A percentile compares a stretch with the other conserved stretches of the same genome.
phyloP scores from a whole-genome alignment of 2,329 filamentous ascomycete genomes.

The Aureobasidium vineae region DNA sequence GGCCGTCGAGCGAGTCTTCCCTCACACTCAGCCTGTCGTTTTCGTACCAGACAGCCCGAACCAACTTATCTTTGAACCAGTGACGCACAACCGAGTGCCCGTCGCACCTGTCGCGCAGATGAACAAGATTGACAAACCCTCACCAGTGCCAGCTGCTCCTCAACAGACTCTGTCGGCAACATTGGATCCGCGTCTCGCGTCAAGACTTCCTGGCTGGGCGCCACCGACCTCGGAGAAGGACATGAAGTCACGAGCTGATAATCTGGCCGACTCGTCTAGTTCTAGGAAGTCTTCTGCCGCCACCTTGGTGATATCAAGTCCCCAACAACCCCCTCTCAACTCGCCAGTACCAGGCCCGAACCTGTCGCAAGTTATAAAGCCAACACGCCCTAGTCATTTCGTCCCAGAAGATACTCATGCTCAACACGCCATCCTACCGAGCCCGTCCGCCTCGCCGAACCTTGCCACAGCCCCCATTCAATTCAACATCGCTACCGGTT shows the following conservation, averaged over 20 bases:
- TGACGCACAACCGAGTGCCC: background rate
- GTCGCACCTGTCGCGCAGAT: constrained; percentile 1
- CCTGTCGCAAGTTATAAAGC: background rate
- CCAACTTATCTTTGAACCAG: background rate
- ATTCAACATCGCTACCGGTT: background rate
- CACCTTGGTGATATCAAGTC: background rate
- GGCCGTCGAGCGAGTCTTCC: background rate
- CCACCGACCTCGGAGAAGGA: background rate
- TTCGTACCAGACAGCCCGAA: background rate
- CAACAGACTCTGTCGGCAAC: background rate
- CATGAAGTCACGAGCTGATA: background rate
- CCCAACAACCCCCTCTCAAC: background rate
- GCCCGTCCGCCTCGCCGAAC: background rate
- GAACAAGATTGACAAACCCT: background rate
- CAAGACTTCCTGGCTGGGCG: background rate
- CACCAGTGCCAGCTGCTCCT: too few relatives aligned
- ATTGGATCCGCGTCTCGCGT: background rate
- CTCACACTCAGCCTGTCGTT: background rate
- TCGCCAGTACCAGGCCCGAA: background rate
- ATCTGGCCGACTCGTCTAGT: background rate
- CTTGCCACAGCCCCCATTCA: background rate
- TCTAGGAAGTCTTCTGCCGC: constrained; percentile 11
- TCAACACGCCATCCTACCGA: background rate
- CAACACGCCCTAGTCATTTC: background rate
- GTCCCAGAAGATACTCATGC: background rate